Base-by-base conservation (phyloP, 78 protist species). In the Emiliania huxleyi region DNA sequence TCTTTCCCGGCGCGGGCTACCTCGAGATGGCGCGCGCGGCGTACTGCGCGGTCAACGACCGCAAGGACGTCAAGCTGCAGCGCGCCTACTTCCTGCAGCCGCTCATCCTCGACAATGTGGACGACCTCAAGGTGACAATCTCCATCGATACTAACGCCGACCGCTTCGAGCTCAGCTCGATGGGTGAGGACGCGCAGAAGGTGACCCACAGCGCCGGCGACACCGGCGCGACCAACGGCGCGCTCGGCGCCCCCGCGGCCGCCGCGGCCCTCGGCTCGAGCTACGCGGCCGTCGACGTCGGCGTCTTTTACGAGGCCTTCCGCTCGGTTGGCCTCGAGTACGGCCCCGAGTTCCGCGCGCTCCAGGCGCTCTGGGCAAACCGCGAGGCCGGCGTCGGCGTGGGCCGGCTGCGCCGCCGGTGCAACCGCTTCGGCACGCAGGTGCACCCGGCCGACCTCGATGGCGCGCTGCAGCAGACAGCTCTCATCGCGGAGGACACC, bases 21-120 rank as follows among this genome's bases (percentile, higher is more conserved):
- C n/a, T 62, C n/a, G 75, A 62, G 75, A 62, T 62, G 75, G 75
- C 75, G 23, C 75, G 75, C 75, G 75, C 75, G 37, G 75, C 75
- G 75, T 62, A 26, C 75, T 8, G 75, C 75, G 75, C 11, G n/a
- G 75, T 8, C 37, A 21, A 19, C n/a, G 75, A 15, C 37, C 11
- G 37, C 75, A 21, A 26, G 29, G 75, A 15, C 75, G 62, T 15
- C 15, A 8, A 19, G 29, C 62, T 52, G 29, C 8, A 52, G 62
- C 62, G 62, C 62, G 62, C 62, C 8, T 52, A 52, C 62, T 52
- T 52, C 62, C 15, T 52, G 62, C 62, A 52, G 62, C 62, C 62
- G 29, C 15, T 52, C 8, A 15, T 52, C 29, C 62, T 52, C 62
- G 62, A 52, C 15, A 52, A 19, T 15, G 62, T 52, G 62, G 62